Evolutionary conservation across 352 stramenopile genomes (phyloP), one percentile per base, ranked within the genome.

Genomic region (Nothophytophthora sp.): DNA sequence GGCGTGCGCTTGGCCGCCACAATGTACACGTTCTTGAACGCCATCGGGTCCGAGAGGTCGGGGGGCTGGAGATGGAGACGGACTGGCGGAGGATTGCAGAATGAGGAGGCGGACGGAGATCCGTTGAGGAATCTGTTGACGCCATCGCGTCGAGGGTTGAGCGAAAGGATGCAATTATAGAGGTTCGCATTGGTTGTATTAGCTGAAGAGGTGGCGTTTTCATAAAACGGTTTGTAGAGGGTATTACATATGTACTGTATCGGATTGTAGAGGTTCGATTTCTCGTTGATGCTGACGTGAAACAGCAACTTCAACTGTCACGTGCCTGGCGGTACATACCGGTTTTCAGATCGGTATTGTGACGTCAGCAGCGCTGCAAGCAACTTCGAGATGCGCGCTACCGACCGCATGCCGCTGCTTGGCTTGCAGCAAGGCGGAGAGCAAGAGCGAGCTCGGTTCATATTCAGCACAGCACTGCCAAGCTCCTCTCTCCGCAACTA

Each of bases 1-100:
- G 96, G 84, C 49, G 96, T 99, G 50, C 96, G 91, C 81, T 98
- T 98, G 47, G 95, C 96, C 13, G 92, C 94, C 24, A 99, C 92
- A 41, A 99, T 83, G 75, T 97, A 99, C 45, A 99, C 90, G 64
- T 88, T 90, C 75, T 95, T 93, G 36, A 77, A 60, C 48, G 70
- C 37, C 30, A 71, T 73, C 38, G 30, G 67, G 62, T 75, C 74
- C 40, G 9, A 53, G 47, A 3, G 13, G 16, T 4, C 2, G 35
- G 27, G 9, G 42, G 19, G 32, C 3, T 19, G 20, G n/a, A 27
- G 45, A 2, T 3, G 2, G 29, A 20, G 18, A 10, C 20, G 10
- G 32, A 15, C 37, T 22, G 12, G 27, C 19, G 43, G 52, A 47
- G 57, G 37, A 63, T 70, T 54, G 42, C 4, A 16, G 25, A 65